These are phyloP conservation scores for Phaseolus lunatus DNA, from an alignment of 306 rosid genomes.

Conservation along the genomic window DNA sequence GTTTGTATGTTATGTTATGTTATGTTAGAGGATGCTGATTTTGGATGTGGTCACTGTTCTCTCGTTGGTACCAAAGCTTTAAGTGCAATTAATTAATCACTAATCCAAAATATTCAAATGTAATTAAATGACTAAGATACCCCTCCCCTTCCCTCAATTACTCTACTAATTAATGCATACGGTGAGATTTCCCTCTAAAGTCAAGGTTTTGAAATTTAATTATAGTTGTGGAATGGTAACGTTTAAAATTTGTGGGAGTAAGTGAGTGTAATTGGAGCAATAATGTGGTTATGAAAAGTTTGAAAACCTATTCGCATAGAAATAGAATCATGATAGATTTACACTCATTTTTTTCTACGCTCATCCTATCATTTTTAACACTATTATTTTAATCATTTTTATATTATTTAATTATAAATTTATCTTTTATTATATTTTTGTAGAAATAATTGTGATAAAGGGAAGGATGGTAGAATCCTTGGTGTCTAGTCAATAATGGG, in stretches of 20 bases:
- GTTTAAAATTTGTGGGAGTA: background rate
- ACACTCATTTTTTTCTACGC: too few relatives aligned
- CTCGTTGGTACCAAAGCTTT: conserved; percentile 40
- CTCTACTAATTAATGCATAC: background rate
- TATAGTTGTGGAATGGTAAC: background rate
- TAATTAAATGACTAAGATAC: background rate
- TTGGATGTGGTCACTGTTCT: conserved; percentile 44
- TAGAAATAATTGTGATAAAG: too few relatives aligned
- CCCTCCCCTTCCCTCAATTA: background rate
- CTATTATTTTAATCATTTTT: too few relatives aligned
- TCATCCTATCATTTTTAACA: too few relatives aligned
- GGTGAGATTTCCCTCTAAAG: background rate
- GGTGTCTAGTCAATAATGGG: too few relatives aligned
- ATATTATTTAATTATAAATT: too few relatives aligned
- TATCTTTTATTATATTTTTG: too few relatives aligned
- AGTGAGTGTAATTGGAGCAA: too few relatives aligned
- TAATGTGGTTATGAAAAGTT: background rate
- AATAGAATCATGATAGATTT: too few relatives aligned
- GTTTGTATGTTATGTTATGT: background rate
- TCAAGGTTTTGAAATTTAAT: background rate
- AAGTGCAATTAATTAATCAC: conserved; percentile 48
- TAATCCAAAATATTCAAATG: conserved; percentile 44
- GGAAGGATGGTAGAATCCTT: too few relatives aligned
- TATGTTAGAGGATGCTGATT: conserved; percentile 35
- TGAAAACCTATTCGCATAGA: background rate